phyloP scores from a whole-genome alignment of 2,329 filamentous ascomycete species.

The Phialophora expanda region DNA sequence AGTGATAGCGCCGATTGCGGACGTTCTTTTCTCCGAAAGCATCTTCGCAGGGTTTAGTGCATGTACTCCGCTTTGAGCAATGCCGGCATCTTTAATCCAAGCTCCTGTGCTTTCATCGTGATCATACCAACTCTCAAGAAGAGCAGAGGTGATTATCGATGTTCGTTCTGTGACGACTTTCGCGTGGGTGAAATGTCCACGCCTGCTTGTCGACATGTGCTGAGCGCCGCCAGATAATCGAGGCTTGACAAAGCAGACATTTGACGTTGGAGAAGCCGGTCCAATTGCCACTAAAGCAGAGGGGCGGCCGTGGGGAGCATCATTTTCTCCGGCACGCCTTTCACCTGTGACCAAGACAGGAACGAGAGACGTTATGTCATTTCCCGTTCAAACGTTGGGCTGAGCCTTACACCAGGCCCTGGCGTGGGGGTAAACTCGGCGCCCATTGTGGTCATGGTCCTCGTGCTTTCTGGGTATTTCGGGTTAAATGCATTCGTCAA shows the following conservation, averaged over 20 bases:
- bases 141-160: background rate
- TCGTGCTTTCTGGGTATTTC: background rate
- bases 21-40: background rate
- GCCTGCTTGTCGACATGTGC: too few relatives aligned
- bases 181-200: background rate
- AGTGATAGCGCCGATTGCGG: background rate
- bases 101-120: background rate
- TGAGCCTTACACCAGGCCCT: background rate
- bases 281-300: background rate
- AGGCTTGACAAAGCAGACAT: background rate
- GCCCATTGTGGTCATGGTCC: background rate
- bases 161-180: background rate
- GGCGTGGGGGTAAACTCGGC: background rate
- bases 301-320: background rate
- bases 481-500: background rate
- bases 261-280: background rate
- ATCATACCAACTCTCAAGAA: background rate
- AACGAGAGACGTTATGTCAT: background rate
- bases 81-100: background rate
- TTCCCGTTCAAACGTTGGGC: background rate
- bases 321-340: background rate
- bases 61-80: background rate
- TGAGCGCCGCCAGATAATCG: background rate
- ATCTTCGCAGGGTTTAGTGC: background rate
- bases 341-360: background rate